phyloP scores from a whole-genome alignment of 2,329 filamentous ascomycete genomes.

The Curvularia sp. region DNA sequence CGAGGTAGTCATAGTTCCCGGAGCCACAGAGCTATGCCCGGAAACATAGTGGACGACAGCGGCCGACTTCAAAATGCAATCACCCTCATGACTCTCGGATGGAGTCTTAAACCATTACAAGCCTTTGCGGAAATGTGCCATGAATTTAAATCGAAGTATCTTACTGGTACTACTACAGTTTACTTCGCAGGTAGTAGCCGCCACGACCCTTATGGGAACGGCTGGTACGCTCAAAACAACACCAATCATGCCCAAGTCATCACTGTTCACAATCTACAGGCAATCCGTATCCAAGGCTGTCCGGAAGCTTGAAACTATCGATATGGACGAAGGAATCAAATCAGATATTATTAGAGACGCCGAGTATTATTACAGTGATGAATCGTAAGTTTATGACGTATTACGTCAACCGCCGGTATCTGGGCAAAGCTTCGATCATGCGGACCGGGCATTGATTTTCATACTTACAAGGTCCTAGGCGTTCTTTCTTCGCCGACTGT shows the following conservation, averaged over 20 bases:
- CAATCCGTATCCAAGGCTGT: conserved; percentile 35
- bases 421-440: neutral
- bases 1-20: conserved; percentile 10
- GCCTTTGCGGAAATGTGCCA: conserved; percentile 35
- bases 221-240: conserved; percentile 15
- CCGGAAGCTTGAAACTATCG: conserved; percentile 41
- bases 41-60: conserved; percentile 15
- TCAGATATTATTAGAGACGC: conserved; percentile 46
- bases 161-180: conserved; percentile 35
- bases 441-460: neutral
- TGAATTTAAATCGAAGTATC: conserved; percentile 30
- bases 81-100: conserved; percentile 36
- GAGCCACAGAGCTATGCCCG: neutral
- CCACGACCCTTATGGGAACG: conserved; percentile 15
- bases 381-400: conserved; percentile 14
- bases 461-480: neutral
- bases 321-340: conserved; percentile 42
- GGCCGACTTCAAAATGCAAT: conserved; percentile 28
- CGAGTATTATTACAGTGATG: conserved; percentile 48
- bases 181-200: conserved; percentile 33
- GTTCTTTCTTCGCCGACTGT: conserved; percentile 46
- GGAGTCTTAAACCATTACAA: conserved; percentile 36
- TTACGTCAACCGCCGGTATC: neutral
- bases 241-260: no score
- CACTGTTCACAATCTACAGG: conserved; percentile 4